Base-by-base conservation (phyloP, 2,329 filamentous ascomycete genomes). In the Alternaria conjuncta region DNA sequence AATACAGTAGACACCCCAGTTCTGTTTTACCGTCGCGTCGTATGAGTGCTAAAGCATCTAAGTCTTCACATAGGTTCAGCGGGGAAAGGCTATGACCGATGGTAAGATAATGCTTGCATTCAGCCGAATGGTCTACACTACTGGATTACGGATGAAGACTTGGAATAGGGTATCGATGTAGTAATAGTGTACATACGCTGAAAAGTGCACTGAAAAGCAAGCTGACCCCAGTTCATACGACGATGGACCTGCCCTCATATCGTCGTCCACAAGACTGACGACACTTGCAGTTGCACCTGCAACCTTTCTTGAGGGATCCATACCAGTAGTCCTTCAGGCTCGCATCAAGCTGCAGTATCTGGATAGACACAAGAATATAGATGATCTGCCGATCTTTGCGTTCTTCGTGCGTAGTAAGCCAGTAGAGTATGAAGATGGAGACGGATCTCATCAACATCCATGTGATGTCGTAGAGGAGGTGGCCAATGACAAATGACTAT, bases 281-380 rank as follows among this genome's bases (percentile, higher is more conserved):
- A 12, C 54, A 63, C 13, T 3, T 53, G 45, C 54, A 61, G 3
- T 47, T 61, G 30, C 61, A 57, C 6, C 51, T 59, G 41, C 61
- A 57, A 12, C 51, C 56, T 25, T 49, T 62, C 53, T 60, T 56
- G 26, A 61, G 13, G 15, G 36, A 51, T 12, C 60, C 47, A 44
- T 65, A 54, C 63, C 43, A 55, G 13, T 59, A 45, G 26, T 60
- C 55, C 28, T 57, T 65, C 12, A 62, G n/a, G 28, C 28, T 51
- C 3, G 59, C 43, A 13, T 55, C 59, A 9, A 60, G 44, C 12
- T 60, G 54, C 13, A 62, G 21, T 21, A 60, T 49, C 18, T 51
- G 57, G 9, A 60, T 50, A 9, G 56, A 50, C 6, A 56, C 36
- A 18, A 58, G 32, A 4, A 57, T 15, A 13, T 55, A 50, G 26